A percentile compares a stretch with the other conserved stretches of the same genome.
These are phyloP conservation scores for Penicillium sp. DNA, from an alignment of 2,329 filamentous ascomycete genomes.

Conservation along the genomic window DNA sequence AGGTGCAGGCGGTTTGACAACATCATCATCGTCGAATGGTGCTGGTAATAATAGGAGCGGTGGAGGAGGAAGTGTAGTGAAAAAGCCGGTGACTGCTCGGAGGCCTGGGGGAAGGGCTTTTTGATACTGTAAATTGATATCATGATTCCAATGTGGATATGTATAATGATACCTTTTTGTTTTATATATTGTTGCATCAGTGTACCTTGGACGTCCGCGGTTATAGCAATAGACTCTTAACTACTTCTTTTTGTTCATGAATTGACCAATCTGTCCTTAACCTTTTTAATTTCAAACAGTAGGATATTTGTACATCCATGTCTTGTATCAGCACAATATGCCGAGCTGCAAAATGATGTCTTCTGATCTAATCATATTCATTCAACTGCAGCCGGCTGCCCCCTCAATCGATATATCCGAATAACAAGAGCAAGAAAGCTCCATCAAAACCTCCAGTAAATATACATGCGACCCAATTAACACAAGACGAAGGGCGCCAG, in stretches of 20 bases:
- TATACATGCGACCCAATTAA: constrained; percentile 3
- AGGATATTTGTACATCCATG: not conserved
- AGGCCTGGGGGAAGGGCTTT: constrained; percentile 33
- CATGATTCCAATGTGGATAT: not conserved
- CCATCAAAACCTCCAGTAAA: not conserved
- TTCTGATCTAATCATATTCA: not conserved
- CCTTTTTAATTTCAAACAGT: not conserved
- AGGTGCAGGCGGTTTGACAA: constrained; percentile 27
- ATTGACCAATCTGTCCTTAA: too few relatives aligned
- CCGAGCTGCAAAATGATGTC: not conserved
- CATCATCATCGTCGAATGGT: constrained; percentile 23
- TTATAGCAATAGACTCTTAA: not conserved
- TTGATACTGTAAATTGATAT: constrained; percentile 11
- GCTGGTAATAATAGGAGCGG: constrained; percentile 19
- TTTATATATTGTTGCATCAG: not conserved
- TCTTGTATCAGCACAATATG: not conserved
- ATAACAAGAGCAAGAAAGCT: not conserved
- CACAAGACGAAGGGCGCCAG: not conserved
- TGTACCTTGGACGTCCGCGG: not conserved
- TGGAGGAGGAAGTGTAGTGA: constrained; percentile 35
- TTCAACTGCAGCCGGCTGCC: not conserved
- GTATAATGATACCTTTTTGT: not conserved
- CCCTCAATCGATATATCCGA: not conserved
- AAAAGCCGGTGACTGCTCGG: constrained; percentile 32
- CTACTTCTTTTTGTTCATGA: not conserved